A percentile compares a stretch with the other conserved stretches of the same genome.
These are phyloP conservation scores for Talaromyces amestolkiae DNA, from an alignment of 2,329 filamentous ascomycete species.

Conservation along the genomic window DNA sequence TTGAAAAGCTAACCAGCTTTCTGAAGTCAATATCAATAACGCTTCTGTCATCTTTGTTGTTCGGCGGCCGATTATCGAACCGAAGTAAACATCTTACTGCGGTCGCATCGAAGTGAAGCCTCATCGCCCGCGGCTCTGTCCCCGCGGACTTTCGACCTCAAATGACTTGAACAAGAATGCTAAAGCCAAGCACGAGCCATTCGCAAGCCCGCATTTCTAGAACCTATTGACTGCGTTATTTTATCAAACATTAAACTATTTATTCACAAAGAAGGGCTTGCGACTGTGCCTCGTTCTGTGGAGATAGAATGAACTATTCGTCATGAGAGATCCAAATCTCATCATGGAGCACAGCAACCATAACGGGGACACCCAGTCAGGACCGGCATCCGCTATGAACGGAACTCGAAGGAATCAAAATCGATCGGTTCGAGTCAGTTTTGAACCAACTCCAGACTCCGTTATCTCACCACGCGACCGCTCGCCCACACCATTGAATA, in stretches of 20 bases:
- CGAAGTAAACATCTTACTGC: neutral
- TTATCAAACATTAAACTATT: neutral
- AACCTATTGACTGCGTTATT: neutral
- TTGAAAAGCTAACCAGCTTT: neutral
- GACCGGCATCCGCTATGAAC: slow-evolving; percentile 28
- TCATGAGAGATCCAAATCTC: slow-evolving; percentile 38
- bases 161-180: slow-evolving; percentile 10
- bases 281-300: neutral
- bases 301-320: slow-evolving; percentile 31
- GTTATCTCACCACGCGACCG: slow-evolving; percentile 22
- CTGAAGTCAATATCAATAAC: neutral
- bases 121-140: neutral
- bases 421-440: slow-evolving; percentile 34
- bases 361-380: slow-evolving; percentile 23
- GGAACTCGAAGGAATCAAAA: slow-evolving; percentile 30
- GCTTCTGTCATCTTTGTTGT: neutral
- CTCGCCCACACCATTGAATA: slow-evolving; percentile 14
- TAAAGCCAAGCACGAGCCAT: neutral
- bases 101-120: neutral
- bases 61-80: neutral
- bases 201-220: neutral
- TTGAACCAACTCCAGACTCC: slow-evolving; percentile 40
- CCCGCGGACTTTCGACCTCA: neutral
- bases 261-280: neutral
- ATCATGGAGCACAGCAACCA: slow-evolving; percentile 34